Conservation (phyloP, 805 yeast species). For the Candida dajiaensis region DNA sequence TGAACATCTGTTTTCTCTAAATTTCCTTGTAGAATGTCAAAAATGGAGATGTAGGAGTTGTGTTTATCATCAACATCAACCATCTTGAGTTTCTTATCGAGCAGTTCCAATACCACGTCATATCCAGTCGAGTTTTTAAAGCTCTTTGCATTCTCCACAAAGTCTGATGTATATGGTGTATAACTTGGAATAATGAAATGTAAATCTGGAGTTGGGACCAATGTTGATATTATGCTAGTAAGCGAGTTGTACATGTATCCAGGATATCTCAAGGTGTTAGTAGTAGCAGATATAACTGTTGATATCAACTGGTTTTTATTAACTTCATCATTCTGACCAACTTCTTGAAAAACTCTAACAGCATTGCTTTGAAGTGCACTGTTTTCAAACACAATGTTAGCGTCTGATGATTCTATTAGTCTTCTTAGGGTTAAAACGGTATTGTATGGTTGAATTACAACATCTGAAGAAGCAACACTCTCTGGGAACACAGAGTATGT, state of each 20-base stretch:
- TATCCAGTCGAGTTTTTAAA: constrained; percentile 71
- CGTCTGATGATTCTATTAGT: constrained; percentile 79
- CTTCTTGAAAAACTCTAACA: constrained; percentile 48
- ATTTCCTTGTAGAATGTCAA: constrained; percentile 61
- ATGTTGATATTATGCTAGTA: constrained; percentile 72
- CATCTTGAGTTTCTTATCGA: constrained; percentile 75
- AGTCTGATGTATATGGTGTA: constrained; percentile 72
- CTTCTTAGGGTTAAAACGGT: constrained; percentile 77
- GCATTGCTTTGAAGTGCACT: constrained; percentile 76
- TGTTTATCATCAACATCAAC: constrained; percentile 41
- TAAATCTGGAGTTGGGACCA: constrained; percentile 80
- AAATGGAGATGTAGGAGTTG: constrained; percentile 57
- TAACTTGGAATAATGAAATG: constrained; percentile 71
- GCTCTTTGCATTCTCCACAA: constrained; percentile 51
- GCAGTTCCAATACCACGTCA: constrained; percentile 77
- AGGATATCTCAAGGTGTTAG: constrained; percentile 88
- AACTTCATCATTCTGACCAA: constrained; percentile 53
- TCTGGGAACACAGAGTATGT: constrained; percentile 86
- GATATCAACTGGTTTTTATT: constrained; percentile 85
- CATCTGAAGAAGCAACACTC: constrained; percentile 78
- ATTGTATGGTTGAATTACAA: constrained; percentile 97
- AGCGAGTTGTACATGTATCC: constrained; percentile 84
- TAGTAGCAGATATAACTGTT: constrained; percentile 74
- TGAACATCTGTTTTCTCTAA: constrained; percentile 67
- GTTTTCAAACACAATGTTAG: constrained; percentile 86